Evolutionary conservation across 805 yeast species (phyloP).

Genomic region (Millerozyma acaciae): DNA sequence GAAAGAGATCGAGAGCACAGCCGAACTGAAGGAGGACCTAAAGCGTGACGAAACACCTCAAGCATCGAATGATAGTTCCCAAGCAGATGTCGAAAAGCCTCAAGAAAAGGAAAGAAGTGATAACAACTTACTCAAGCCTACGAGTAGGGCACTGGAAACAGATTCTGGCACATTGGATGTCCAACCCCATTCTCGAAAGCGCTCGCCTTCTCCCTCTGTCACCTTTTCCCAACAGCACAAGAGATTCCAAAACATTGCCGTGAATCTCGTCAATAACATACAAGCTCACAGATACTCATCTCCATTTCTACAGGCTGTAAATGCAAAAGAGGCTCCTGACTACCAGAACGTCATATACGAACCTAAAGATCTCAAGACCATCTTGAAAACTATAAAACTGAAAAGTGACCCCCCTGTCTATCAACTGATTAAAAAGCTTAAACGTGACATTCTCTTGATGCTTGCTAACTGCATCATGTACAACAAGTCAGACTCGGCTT

Average conservation of each 20-base stretch:
- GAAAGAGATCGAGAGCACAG: not conserved
- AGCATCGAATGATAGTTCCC: slow-evolving; percentile 1
- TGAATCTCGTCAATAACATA: slow-evolving; percentile 59
- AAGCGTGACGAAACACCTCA: not conserved
- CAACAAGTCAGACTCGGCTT: slow-evolving; percentile 61
- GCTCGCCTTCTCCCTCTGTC: slow-evolving; percentile 17
- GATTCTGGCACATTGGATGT: not conserved
- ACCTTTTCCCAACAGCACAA: slow-evolving; percentile 34
- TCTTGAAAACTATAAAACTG: slow-evolving; percentile 51
- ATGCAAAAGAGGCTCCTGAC: slow-evolving; percentile 62
- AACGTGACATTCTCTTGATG: slow-evolving; percentile 69
- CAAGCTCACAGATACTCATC: slow-evolving; percentile 71
- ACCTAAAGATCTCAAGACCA: slow-evolving; percentile 68
- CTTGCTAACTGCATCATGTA: slow-evolving; percentile 84
- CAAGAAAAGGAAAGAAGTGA: slow-evolving; percentile 1
- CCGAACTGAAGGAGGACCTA: not conserved
- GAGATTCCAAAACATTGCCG: slow-evolving; percentile 58
- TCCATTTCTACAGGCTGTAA: slow-evolving; percentile 69
- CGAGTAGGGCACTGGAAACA: not conserved
- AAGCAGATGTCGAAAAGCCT: slow-evolving; percentile 3
- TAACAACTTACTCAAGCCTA: not conserved
- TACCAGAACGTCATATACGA: slow-evolving; percentile 57
- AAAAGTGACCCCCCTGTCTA: slow-evolving; percentile 35
- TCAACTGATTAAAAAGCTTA: slow-evolving; percentile 57
- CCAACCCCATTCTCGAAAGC: slow-evolving; percentile 9